phyloP scores from a whole-genome alignment of 495 filamentous ascomycete genomes.

The Tuber magnatum region DNA sequence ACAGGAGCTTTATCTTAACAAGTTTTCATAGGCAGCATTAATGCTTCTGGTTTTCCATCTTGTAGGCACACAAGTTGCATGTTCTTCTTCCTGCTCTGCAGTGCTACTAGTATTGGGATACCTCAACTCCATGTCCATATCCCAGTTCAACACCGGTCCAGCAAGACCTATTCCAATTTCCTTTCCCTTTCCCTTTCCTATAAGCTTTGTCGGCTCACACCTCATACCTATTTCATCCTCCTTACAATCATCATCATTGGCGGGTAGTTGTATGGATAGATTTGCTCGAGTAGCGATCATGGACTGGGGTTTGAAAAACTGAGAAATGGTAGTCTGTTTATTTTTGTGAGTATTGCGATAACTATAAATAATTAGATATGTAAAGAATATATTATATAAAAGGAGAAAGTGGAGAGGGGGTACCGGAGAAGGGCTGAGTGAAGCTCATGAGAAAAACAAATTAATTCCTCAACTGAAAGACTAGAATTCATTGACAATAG shows the following conservation, averaged over 20 bases:
- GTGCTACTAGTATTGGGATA: no score
- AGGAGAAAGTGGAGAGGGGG: background rate
- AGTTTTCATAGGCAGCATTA: no score
- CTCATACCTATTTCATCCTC: background rate
- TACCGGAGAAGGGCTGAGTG: background rate
- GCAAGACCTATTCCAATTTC: no score
- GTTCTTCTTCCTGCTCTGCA: no score
- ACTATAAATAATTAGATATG: background rate
- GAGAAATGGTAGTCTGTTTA: background rate
- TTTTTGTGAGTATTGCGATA: background rate
- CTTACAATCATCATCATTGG: background rate
- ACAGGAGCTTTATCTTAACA: no score
- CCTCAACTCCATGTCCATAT: no score
- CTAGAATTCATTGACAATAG: background rate
- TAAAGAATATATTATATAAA: background rate
- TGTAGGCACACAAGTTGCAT: no score
- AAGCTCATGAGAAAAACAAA: background rate
- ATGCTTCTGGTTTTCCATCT: no score
- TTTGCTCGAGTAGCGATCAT: background rate
- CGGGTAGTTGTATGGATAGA: background rate
- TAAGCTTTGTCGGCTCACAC: no score
- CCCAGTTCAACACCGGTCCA: no score
- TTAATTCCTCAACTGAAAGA: background rate
- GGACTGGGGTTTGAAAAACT: background rate
- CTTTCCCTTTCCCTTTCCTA: no score